Conservation (phyloP, 768 basidiomycete species). For the Leccinum boreale region DNA sequence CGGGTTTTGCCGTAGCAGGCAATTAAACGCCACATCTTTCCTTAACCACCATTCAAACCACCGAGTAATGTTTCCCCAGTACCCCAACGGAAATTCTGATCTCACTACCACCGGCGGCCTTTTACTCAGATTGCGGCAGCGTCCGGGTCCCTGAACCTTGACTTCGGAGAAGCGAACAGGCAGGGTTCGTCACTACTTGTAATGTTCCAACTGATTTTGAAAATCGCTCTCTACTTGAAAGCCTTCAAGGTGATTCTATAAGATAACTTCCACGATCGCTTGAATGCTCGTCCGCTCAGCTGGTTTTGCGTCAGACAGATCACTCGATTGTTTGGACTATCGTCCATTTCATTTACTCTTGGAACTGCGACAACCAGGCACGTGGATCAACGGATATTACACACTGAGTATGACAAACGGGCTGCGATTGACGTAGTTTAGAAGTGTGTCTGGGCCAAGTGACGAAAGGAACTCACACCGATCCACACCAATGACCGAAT, state of each 20-base stretch:
- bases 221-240: background rate
- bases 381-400: slow-evolving; percentile 29
- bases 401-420: slow-evolving; percentile 10
- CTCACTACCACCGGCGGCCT: background rate
- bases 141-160: slow-evolving; percentile 1
- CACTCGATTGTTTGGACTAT: background rate
- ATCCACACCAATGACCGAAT: slow-evolving; percentile 15
- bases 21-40: slow-evolving; percentile 26
- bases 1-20: background rate
- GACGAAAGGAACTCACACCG: slow-evolving; percentile 19
- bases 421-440: slow-evolving; percentile 18
- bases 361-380: slow-evolving; percentile 13
- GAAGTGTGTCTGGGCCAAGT: slow-evolving; percentile 7
- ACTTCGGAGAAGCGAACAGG: background rate
- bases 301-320: background rate
- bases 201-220: background rate
- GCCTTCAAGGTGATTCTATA: background rate
- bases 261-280: background rate
- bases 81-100: background rate
- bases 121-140: slow-evolving; percentile 1
- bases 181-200: background rate
- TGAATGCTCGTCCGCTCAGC: background rate
- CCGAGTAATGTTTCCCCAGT: background rate
- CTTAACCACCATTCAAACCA: slow-evolving; percentile 3
- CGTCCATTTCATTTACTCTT: background rate